phyloP scores from a whole-genome alignment of 2,329 filamentous ascomycete genomes.

The Graphilbum sp. region DNA sequence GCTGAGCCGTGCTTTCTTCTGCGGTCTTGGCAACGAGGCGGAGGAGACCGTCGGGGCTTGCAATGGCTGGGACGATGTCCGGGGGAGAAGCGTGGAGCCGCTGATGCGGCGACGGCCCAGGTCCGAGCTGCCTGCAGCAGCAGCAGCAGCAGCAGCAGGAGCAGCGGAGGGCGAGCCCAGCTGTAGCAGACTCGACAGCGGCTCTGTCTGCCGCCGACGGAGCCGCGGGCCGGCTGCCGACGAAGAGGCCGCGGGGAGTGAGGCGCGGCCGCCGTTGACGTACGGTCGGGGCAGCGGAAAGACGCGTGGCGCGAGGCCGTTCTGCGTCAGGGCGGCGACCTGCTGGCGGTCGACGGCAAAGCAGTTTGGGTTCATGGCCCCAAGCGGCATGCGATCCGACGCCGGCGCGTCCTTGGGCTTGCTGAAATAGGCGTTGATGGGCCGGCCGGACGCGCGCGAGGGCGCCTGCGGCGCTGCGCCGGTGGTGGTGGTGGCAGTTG shows the following conservation, averaged over 20 bases:
- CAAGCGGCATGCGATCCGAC: conserved; percentile 32
- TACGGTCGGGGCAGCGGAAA: conserved; percentile 44
- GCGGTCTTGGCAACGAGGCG: conserved; percentile 20
- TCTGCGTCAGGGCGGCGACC: conserved; percentile 30
- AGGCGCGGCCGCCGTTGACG: conserved; percentile 19
- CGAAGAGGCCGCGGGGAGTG: conserved; percentile 7
- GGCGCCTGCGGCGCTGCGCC: too few species aligned
- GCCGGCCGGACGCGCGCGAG: conserved; percentile 11
- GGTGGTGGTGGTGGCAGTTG: too few species aligned
- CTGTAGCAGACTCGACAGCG: conserved; percentile 26
- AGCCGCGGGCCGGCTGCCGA: conserved; percentile 16
- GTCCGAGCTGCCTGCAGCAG: too few species aligned
- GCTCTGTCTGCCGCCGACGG: conserved; percentile 35
- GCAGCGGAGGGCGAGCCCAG: not conserved
- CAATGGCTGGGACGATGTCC: too few species aligned
- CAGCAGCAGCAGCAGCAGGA: too few species aligned
- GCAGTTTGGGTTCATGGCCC: conserved; percentile 47
- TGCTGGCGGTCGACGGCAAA: conserved; percentile 35
- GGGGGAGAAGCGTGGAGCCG: not conserved
- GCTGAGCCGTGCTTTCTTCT: conserved; percentile 41
- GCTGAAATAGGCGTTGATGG: conserved; percentile 39
- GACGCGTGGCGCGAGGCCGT: conserved; percentile 34
- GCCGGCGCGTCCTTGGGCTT: conserved; percentile 18
- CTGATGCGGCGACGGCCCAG: too few species aligned
- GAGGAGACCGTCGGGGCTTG: not conserved